Conservation (phyloP, 805 yeast genomes). For the Saturnispora quitensis region DNA sequence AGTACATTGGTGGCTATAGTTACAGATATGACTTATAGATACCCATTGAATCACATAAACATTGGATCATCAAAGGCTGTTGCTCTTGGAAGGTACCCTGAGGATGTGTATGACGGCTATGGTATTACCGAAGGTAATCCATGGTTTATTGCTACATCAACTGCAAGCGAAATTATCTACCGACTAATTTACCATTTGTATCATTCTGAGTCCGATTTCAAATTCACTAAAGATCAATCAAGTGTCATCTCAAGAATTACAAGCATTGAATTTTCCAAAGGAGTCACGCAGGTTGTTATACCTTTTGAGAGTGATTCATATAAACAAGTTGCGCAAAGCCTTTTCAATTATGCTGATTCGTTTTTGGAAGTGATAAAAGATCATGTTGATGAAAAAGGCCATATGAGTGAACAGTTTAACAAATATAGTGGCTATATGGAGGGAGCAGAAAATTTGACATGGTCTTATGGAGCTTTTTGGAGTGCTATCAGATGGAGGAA, state of each 20-base stretch:
- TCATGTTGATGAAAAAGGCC: slow-evolving; percentile 58
- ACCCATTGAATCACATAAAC: slow-evolving; percentile 60
- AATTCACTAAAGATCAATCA: slow-evolving; percentile 24
- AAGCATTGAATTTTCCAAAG: slow-evolving; percentile 15
- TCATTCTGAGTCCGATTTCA: slow-evolving; percentile 33
- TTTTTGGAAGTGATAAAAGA: slow-evolving; percentile 49
- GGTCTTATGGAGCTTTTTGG: slow-evolving; percentile 82
- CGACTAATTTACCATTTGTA: slow-evolving; percentile 41
- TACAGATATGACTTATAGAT: slow-evolving; percentile 60
- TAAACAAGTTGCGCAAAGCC: slow-evolving; percentile 33
- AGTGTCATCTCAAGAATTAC: slow-evolving; percentile 16
- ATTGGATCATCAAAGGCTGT: slow-evolving; percentile 38
- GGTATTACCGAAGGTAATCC: slow-evolving; percentile 78
- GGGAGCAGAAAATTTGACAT: slow-evolving; percentile 82
- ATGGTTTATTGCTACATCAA: slow-evolving; percentile 76
- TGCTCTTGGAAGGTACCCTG: slow-evolving; percentile 88
- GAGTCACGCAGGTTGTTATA: slow-evolving; percentile 17
- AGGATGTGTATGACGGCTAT: slow-evolving; percentile 76
- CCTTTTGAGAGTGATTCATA: slow-evolving; percentile 36
- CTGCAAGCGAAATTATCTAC: slow-evolving; percentile 57
- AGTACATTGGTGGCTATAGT: slow-evolving; percentile 58
- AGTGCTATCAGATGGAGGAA: slow-evolving; percentile 58
- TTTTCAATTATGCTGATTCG: slow-evolving; percentile 56
- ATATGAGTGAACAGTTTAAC: slow-evolving; percentile 85
- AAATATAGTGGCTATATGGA: slow-evolving; percentile 72